Evolutionary conservation across 2,329 filamentous ascomycete species (phyloP).

Genomic region (Sporothrix brunneoviolacea): DNA sequence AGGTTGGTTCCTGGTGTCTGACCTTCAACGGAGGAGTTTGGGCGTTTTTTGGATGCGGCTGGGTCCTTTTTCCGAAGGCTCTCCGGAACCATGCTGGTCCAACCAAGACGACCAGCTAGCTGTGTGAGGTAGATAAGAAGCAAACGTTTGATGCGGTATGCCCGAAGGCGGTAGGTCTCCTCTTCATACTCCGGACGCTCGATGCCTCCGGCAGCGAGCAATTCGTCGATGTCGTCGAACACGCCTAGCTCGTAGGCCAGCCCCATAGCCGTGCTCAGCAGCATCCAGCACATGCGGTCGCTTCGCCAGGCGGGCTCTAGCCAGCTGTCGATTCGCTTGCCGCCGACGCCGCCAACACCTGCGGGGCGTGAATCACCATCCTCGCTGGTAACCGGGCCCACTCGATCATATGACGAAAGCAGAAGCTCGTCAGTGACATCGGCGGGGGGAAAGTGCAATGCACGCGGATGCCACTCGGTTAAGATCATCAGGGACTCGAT

Average conservation of each 20-base stretch:
- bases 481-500: slow-evolving; percentile 91
- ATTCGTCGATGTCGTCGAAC: slow-evolving; percentile 81
- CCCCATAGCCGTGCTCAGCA: slow-evolving; percentile 83
- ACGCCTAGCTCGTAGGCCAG: slow-evolving; percentile 91
- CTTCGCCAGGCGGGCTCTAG: slow-evolving; percentile 92
- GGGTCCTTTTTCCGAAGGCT: slow-evolving; percentile 52
- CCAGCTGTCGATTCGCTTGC: slow-evolving; percentile 87
- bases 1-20: slow-evolving; percentile 55
- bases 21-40: slow-evolving; percentile 24
- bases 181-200: slow-evolving; percentile 64
- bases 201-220: slow-evolving; percentile 52
- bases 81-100: slow-evolving; percentile 87
- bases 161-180: slow-evolving; percentile 67
- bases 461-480: slow-evolving; percentile 94
- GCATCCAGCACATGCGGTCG: slow-evolving; percentile 97
- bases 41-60: slow-evolving; percentile 34
- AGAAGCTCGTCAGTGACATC: slow-evolving; percentile 66
- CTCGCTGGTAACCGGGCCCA: slow-evolving; percentile 32
- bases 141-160: slow-evolving; percentile 74
- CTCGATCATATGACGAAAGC: slow-evolving; percentile 52
- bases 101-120: slow-evolving; percentile 83
- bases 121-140: slow-evolving; percentile 89
- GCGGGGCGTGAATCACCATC: slow-evolving; percentile 42
- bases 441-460: slow-evolving; percentile 84
- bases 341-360: slow-evolving; percentile 72